These are phyloP conservation scores for Chenopodium album DNA, from an alignment of 148 eudicot species.

Conservation along the genomic window DNA sequence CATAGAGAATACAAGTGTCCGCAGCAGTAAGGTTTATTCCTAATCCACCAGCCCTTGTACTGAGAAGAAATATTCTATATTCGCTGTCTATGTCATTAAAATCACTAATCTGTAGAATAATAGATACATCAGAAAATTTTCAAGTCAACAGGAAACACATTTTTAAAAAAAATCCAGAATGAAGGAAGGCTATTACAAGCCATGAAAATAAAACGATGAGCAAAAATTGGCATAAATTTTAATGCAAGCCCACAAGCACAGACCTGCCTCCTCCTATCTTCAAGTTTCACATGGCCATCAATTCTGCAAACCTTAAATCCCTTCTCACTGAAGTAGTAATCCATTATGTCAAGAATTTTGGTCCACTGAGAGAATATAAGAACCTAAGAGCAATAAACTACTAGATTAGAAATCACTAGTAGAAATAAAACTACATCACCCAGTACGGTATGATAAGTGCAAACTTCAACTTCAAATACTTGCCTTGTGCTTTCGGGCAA, in stretches of 20 bases:
- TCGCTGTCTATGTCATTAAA: conserved; percentile 71
- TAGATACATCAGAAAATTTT: not conserved
- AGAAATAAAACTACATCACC: not conserved
- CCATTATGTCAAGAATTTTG: conserved; percentile 80
- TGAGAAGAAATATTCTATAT: conserved; percentile 74
- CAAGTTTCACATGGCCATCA: conserved; percentile 86
- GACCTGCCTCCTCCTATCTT: conserved; percentile 83
- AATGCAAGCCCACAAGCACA: not conserved
- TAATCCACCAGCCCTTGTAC: conserved; percentile 99
- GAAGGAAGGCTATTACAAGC: not conserved
- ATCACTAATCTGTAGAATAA: conserved; percentile 62
- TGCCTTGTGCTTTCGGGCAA: conserved; percentile 84
- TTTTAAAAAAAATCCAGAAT: not conserved
- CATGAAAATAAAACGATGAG: not conserved
- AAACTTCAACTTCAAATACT: conserved; percentile 16
- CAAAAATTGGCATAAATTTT: not conserved
- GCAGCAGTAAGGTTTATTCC: conserved; percentile 98
- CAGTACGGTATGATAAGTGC: not conserved
- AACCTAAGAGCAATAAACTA: conserved; percentile 48
- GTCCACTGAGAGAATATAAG: conserved; percentile 97
- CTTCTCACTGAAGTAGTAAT: conserved; percentile 82
- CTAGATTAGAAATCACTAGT: not conserved
- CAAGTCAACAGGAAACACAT: not conserved
- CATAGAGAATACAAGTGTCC: conserved; percentile 95
- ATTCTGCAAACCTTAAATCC: conserved; percentile 87